Evolutionary conservation across 495 filamentous ascomycete genomes (phyloP).

Genomic region (Jackrogersella minutella): DNA sequence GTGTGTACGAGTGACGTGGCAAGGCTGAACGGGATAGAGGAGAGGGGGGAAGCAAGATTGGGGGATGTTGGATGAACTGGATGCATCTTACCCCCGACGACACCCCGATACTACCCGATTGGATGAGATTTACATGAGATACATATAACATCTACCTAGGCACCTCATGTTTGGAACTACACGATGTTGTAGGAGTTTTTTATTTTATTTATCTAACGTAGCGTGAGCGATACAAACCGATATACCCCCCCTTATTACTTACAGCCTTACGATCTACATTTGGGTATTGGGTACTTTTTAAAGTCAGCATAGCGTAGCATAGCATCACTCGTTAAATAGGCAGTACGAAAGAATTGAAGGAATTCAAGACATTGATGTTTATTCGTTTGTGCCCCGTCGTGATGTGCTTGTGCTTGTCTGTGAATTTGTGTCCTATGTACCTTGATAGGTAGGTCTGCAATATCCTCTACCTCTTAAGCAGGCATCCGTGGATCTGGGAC

Average conservation of each 20-base stretch:
- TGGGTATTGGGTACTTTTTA: conserved; percentile 2
- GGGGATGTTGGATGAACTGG: conserved; percentile 15
- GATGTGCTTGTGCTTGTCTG: not conserved
- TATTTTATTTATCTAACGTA: not conserved
- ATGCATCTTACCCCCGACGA: conserved; percentile 9
- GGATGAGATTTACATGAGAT: conserved; percentile 25
- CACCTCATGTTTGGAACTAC: conserved; percentile 4
- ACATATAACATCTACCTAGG: not conserved
- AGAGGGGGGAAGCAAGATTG: conserved; percentile 17
- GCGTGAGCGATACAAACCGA: conserved; percentile 8
- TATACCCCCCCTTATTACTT: conserved; percentile 17
- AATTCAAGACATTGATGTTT: not conserved
- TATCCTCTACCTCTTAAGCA: conserved; percentile 5
- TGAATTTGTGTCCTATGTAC: not conserved
- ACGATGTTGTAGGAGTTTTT: conserved; percentile 16
- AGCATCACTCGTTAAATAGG: conserved; percentile 21
- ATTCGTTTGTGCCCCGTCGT: not conserved
- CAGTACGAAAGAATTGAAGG: conserved; percentile 5
- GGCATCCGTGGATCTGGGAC: not conserved
- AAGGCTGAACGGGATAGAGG: conserved; percentile 26
- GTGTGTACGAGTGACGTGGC: conserved; percentile 38
- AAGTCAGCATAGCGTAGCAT: conserved; percentile 14
- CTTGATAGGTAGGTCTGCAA: not conserved
- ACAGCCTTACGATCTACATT: conserved; percentile 3
- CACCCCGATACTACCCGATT: conserved; percentile 32